Evolutionary conservation across 2,329 filamentous ascomycete genomes (phyloP), one percentile per base, ranked within the genome.

Genomic region (Neonectria faginata): DNA sequence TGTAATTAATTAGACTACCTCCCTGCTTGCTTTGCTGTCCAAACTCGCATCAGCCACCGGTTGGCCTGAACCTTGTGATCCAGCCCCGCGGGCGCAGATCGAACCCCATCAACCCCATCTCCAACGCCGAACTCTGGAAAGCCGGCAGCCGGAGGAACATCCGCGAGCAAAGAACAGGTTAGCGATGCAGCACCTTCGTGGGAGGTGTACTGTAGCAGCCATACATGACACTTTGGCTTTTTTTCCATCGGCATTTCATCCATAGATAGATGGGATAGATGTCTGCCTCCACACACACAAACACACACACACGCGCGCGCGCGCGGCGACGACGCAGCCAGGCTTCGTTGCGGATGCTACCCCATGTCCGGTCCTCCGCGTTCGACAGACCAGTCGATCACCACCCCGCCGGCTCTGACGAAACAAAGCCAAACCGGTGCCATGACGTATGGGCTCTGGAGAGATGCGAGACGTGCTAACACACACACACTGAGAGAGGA

Each of bases 41-140:
- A 31, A 29, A 22, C 27, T 60, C 53, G 62, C 62, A 62, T 62
- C 62, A 57, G 57, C 52, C 57, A 57, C 42, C 57, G 48, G 50
- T 60, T 16, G 69, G 66, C 60, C 57, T 61, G 66, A 73, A 73
- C 70, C 71, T 55, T 73, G 36, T 39, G 65, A 66, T 69, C 45
- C 42, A 60, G 68, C 70, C 10, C 69, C 59, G 54, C 62, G 56
- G 57, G 52, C 60, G 51, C 54, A 62, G 67, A 73, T 73, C 62
- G 62, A 69, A 60, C 58, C 33, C 60, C 27, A 10, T 39, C n/a
- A 25, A 25, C 25, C 25, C 25, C 25, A 25, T 25, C 25, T 10
- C 45, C 57, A 50, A 57, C 27, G 27, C 57, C 48, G 29, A 39
- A 47, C 61, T 47, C 47, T 53, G 20, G 29, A 41, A 41, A 22